Base-by-base conservation (phyloP, 106 monocot species). In the Dioscorea zingiberensis region DNA sequence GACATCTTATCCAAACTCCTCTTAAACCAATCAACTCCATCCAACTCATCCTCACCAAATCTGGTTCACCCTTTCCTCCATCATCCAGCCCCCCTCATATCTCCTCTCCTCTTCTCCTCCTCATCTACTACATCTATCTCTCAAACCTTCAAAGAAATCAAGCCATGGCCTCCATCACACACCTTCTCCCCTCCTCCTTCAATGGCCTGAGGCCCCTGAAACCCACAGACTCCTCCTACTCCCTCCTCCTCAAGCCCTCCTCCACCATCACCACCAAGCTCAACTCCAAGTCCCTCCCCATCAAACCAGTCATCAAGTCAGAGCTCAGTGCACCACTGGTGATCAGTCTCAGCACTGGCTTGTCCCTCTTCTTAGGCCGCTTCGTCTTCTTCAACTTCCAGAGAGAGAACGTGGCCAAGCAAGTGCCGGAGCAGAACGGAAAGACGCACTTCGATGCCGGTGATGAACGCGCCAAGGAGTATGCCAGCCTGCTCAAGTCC, bases 311-410 rank as follows among this genome's bases (percentile, higher is more conserved):
- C 9, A 38, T 38, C 38, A 61, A 66, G 6, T 82, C 97, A 2
- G 85, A 83, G 84, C 92, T 97, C 58, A 84, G 54, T 75, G 66
- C 97, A 21, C 30, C 83, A 13, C 38, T 97, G 56, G 92, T 97
- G 55, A 97, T 97, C 79, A 88, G 92, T 75, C 79, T 97, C 25
- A 88, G 92, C 81, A 97, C 91, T 1, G 92, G 97, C 4, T 79
- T 97, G 7, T 97, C 92, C 28, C 86, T 97, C 58, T 97, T 97
- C 83, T 74, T 97, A 17, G 97, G 97, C 45, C 74, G 97, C 23
- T 97, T 97, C 81, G 92, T 97, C 17, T 97, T 97, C 87, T 97
- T 97, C 86, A 92, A 88, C 81, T 97, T 97, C 83, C 97, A 97
- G 74, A 51, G 97, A 32, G 97, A 92, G 88, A 97, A 97, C 74